Base-by-base conservation (phyloP, 2,329 filamentous ascomycete species). In the Apiospora saccharicola region DNA sequence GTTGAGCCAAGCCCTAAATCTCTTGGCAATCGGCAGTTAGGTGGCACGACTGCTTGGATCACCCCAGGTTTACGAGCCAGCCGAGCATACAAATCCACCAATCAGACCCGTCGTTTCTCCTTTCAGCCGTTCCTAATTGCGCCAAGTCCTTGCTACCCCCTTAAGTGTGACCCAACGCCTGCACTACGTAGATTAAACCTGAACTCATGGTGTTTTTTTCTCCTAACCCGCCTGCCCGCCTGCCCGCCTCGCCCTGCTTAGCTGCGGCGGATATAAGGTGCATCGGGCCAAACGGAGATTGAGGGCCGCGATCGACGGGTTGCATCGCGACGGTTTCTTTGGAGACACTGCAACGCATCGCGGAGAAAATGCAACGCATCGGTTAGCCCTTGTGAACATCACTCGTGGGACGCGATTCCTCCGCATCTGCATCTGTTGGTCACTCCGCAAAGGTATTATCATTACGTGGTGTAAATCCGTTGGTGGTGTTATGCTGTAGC, bases 41-140 rank as follows among this genome's bases (percentile, higher is more conserved):
- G 24, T 64, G 57, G 34, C 57, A 41, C 34, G 57, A 61, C 16
- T 34, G 16, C 26, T 34, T 34, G 51, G 51, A 61, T 41, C 10
- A 41, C 57, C 57, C 57, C 57, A 64, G 57, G 24, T 64, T 64
- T 14, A 10, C 19, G 0, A 6, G 37, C 37, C 14, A 44, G 12
- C 43, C 43, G 14, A 44, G 26, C 43, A 10, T 19, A 34, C n/a
- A 3, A 5, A 19, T 41, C 57, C 34, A 41, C 57, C 57, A 64
- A 64, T 64, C 19, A 61, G 53, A 22, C 3, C 34, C 19, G 10
- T 13, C 4, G 19, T 41, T 41, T 10, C 10, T 22, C 22, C 19
- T n/a, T 64, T 64, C 57, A n/a, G 10, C 57, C 57, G 57, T 64
- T 64, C 19, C 41, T 64, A 30, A 64, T 64, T 64, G 57, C 57